Conservation (phyloP, 179 eudicot genomes). For the Heliamphora pulchella region DNA sequence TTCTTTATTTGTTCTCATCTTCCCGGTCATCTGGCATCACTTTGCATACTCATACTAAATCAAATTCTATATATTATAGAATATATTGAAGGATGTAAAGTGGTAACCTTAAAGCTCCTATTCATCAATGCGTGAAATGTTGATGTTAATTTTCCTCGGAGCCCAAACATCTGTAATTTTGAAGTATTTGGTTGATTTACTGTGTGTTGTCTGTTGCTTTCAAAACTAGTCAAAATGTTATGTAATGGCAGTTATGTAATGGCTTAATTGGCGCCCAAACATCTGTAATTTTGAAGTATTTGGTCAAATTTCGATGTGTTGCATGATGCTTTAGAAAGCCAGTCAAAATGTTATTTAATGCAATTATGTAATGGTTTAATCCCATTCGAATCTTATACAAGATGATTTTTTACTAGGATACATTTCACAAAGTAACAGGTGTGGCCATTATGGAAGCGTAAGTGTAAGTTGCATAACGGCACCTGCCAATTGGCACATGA, state of each 20-base stretch:
- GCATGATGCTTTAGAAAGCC: neutral
- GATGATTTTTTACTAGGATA: neutral
- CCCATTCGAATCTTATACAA: neutral
- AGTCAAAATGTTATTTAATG: neutral
- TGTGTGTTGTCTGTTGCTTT: neutral
- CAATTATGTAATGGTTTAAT: neutral
- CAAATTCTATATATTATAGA: neutral
- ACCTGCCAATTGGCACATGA: neutral
- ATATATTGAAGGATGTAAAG: neutral
- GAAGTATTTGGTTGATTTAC: neutral
- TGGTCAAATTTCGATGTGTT: neutral
- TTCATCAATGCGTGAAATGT: neutral
- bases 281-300: neutral
- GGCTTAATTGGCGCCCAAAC: no score
- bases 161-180: neutral
- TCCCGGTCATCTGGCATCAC: no score
- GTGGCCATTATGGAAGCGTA: neutral
- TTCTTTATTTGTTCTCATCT: no score
- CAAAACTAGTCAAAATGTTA: neutral
- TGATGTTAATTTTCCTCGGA: neutral
- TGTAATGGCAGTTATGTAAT: neutral
- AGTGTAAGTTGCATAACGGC: no score
- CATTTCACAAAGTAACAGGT: neutral
- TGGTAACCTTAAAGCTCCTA: neutral
- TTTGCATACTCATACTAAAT: neutral